Conservation (phyloP, 495 filamentous ascomycete species). For the Ramalina peruviana region DNA sequence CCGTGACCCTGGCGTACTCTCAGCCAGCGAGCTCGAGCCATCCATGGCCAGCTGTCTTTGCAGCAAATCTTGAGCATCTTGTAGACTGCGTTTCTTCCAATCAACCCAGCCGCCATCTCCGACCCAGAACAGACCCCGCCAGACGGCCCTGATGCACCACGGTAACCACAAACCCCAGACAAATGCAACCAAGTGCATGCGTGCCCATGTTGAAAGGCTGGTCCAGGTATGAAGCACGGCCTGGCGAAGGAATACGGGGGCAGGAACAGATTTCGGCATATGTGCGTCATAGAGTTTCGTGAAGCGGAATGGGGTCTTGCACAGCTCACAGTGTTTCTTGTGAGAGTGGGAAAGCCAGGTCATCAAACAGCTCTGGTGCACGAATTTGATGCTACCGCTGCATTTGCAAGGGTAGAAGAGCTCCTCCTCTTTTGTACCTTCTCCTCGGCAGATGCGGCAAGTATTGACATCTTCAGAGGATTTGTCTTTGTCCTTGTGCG, state of each 20-base stretch:
- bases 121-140: constrained; percentile 88
- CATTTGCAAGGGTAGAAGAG: constrained; percentile 98
- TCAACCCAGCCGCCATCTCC: constrained; percentile 80
- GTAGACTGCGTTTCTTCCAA: constrained; percentile 17
- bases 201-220: constrained; percentile 59
- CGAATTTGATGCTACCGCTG: constrained; percentile 94
- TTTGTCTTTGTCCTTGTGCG: constrained; percentile 28
- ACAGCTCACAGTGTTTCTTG: constrained; percentile 98
- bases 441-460: constrained; percentile 89
- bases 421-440: constrained; percentile 69
- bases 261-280: constrained; percentile 75
- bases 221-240: constrained; percentile 54
- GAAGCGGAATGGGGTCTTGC: constrained; percentile 95
- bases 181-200: constrained; percentile 62
- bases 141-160: constrained; percentile 80
- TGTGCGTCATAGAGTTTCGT: constrained; percentile 90
- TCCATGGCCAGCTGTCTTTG: constrained; percentile 9
- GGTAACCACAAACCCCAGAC: constrained; percentile 86
- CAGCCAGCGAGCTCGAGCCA: constrained; percentile 27
- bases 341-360: constrained; percentile 96
- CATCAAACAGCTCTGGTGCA: constrained; percentile 95
- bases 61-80: constrained; percentile 9
- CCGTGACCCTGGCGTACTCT: constrained; percentile 8
- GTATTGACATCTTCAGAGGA: constrained; percentile 49
- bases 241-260: constrained; percentile 64